Evolutionary conservation across 176 grass and related monocot genomes (phyloP), one percentile per base, ranked within the genome.

Genomic region (Eragrostis curvula): DNA sequence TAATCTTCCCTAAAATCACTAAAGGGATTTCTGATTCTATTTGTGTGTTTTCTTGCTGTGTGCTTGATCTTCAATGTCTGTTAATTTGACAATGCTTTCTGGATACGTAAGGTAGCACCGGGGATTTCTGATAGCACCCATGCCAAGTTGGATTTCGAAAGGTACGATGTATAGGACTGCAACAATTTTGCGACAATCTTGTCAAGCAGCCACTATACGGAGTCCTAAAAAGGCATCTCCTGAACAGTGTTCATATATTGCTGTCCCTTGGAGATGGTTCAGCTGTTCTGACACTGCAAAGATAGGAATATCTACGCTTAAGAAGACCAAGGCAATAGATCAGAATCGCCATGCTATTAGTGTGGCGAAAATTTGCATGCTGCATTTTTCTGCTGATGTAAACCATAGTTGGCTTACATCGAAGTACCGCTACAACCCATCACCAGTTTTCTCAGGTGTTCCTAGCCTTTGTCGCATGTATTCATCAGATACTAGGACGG

Each of bases 401-500:
- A 32, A 85, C 29, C 30, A 28, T 23, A 62, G 42, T 46, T 43
- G 70, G 71, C n/a, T 42, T n/a, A 57, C 11, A 6, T 56, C 71
- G 15, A 75, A 84, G 55, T 18, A 24, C 23, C 20, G 44, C 28
- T 17, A 20, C 43, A 71, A 21, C 8, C 42, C 7, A 55, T 83
- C 57, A 42, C 50, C 63, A 39, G 45, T 18, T 24, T 73, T 70
- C 59, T 79, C 81, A 46, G 21, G 23, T 64, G 68, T 41, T 44
- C 48, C 24, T 30, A 68, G 36, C 15, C 12, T 64, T 41, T n/a
- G 49, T 85, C 50, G 78, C 46, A 79, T 79, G 70, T 85, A 52
- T 82, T 91, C 78, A 36, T 82, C 78, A 9, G 50, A 68, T 85
- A 44, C 78, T 60, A 70, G 77, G 60, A 18, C 65, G 23, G 77